Base-by-base conservation (phyloP, 163 green algal genomes). In the Chlamydomonas reinhardtii region DNA sequence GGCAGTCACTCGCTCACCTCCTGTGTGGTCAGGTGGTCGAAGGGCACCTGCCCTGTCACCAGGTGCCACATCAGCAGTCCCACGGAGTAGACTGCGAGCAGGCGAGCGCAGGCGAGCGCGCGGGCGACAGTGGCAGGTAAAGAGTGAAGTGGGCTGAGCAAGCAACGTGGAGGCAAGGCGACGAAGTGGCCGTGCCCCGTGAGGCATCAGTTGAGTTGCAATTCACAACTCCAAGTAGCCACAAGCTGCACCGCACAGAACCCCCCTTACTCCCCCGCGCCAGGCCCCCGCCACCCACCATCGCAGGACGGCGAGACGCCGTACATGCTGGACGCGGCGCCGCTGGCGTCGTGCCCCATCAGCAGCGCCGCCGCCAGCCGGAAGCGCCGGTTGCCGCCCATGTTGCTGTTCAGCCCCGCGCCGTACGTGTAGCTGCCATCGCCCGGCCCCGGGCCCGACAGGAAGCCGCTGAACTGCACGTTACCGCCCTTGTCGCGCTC, bases 11-110 rank as follows among this genome's bases (percentile, higher is more conserved):
- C 5, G 5, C 71, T 22, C 39, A 76, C 71, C 37, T 76, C 71
- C 6, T 61, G 17, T 2, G 69, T 73, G 35, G 70, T 24, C 27
- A 86, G 80, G 69, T 86, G 80, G 24, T 79, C 24, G 29, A 86
- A 73, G 29, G 80, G 80, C 12, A 20, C 12, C 43, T 61, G 56
- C 24, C 80, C 80, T 25, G 70, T 78, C 20, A 86, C 56, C 56
- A 86, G 70, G 70, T 86, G 68, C 80, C 80, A 86, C 80, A 86
- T 86, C 54, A 86, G 56, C 35, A 86, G 64, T 8, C 80, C 80
- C 70, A 86, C 27, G 25, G 80, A 64, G 70, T 86, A 86, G 2
- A 86, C 80, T 86, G 79, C 54, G 29, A 39, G 34, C 2, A 34
- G 24, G 34, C 43, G 52, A 56, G 52, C 48, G n/a, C n/a, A n/a